These are phyloP conservation scores for Acorus calamus DNA, from an alignment of 106 monocot species.

Conservation along the genomic window DNA sequence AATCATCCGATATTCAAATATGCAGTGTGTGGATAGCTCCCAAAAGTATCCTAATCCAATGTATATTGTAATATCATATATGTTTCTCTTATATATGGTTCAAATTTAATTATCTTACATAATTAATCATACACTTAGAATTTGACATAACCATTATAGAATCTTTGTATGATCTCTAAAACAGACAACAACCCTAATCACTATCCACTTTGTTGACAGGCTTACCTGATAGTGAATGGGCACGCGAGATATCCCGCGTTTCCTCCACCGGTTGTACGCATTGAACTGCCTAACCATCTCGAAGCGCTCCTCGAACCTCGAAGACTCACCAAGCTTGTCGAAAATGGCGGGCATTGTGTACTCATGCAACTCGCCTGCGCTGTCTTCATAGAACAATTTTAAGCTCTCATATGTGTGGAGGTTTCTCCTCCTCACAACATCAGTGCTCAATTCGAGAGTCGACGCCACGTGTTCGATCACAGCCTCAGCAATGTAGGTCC, in stretches of 20 bases:
- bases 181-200: too few relatives aligned
- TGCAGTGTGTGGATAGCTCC: too few relatives aligned
- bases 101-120: too few relatives aligned
- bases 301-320: slow-evolving; percentile 19
- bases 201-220: too few relatives aligned
- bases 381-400: slow-evolving; percentile 23
- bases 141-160: too few relatives aligned
- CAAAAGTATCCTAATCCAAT: too few relatives aligned
- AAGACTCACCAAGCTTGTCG: slow-evolving; percentile 17
- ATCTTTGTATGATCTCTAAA: too few relatives aligned
- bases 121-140: too few relatives aligned
- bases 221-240: slow-evolving; percentile 31
- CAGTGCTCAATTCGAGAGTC: slow-evolving; percentile 29
- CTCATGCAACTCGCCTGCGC: slow-evolving; percentile 30
- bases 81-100: too few relatives aligned
- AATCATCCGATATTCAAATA: too few relatives aligned
- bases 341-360: slow-evolving; percentile 52
- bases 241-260: slow-evolving; percentile 60
- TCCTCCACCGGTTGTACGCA: slow-evolving; percentile 44
- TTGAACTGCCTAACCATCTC: slow-evolving; percentile 41
- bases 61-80: too few relatives aligned
- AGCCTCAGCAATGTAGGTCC: slow-evolving; percentile 70
- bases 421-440: slow-evolving; percentile 43
- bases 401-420: slow-evolving; percentile 65
- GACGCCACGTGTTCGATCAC: slow-evolving; percentile 74